Evolutionary conservation across 225 moss, liverwort and hornwort genomes (phyloP).

Genomic region (Takakia lepidozioides): DNA sequence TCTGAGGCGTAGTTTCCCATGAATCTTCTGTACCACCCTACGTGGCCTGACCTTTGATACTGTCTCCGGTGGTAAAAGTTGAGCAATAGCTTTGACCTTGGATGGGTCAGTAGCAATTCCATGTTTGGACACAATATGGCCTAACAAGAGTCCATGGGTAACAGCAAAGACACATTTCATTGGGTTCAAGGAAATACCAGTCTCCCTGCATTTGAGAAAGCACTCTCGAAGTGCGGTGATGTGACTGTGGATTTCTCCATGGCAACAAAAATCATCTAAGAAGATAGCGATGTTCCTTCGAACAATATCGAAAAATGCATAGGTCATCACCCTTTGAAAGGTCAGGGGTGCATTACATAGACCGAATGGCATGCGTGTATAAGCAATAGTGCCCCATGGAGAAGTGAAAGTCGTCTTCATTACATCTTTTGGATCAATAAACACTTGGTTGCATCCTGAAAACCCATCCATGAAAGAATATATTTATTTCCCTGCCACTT

Average conservation of each 20-base stretch:
- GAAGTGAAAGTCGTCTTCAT: slow-evolving; percentile 1
- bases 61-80: neutral
- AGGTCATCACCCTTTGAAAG: slow-evolving; percentile 1
- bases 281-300: neutral
- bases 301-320: neutral
- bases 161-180: too few relatives aligned
- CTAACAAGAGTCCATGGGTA: neutral
- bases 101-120: neutral
- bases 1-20: neutral
- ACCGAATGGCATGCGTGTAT: slow-evolving; percentile 2
- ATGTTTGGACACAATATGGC: neutral
- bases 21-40: neutral
- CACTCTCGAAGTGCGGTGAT: neutral
- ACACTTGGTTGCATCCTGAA: slow-evolving; percentile 4
- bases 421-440: neutral
- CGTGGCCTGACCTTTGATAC: neutral
- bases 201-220: neutral
- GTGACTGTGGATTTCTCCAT: neutral
- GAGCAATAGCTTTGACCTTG: neutral
- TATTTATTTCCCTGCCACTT: slow-evolving; percentile 2
- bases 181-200: neutral
- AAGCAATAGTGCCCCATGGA: slow-evolving; percentile 7
- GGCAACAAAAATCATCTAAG: slow-evolving; percentile 1
- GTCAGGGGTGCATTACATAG: neutral
- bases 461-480: slow-evolving; percentile 10